Conservation (phyloP, 768 basidiomycete genomes). For the Auricularia sp. region DNA sequence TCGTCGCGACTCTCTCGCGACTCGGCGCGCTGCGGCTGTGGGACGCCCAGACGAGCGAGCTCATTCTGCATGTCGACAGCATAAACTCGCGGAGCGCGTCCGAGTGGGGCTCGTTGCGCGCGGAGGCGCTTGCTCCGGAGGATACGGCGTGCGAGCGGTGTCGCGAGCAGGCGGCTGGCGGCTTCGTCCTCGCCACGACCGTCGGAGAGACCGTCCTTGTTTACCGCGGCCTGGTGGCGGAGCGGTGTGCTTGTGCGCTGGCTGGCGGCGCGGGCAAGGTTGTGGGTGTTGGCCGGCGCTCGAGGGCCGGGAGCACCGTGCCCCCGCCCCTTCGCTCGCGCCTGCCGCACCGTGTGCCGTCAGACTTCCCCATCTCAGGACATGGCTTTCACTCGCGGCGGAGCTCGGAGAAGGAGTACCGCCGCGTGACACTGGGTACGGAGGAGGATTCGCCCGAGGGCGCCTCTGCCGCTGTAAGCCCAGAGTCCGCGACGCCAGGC, state of each 20-base stretch:
- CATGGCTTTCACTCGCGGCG: conserved; percentile 71
- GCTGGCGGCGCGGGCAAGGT: conserved; percentile 53
- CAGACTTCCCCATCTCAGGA: conserved; percentile 67
- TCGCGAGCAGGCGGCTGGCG: conserved; percentile 55
- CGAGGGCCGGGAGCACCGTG: conserved; percentile 53
- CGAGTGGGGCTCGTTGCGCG: conserved; percentile 36
- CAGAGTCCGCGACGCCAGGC: conserved; percentile 2
- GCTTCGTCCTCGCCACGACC: conserved; percentile 56
- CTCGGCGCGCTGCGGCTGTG: conserved; percentile 65
- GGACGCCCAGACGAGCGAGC: conserved; percentile 59
- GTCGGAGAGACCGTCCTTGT: conserved; percentile 54
- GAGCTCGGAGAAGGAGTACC: conserved; percentile 57
- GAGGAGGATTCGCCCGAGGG: conserved; percentile 34
- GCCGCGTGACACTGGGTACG: conserved; percentile 39
- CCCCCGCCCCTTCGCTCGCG: conserved; percentile 39
- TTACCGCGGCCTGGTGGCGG: conserved; percentile 50
- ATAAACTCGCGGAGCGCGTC: background rate
- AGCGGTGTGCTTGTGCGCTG: conserved; percentile 59
- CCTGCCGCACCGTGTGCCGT: conserved; percentile 26
- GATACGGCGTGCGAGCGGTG: conserved; percentile 52
- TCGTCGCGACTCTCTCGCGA: conserved; percentile 55
- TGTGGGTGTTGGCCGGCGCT: conserved; percentile 39
- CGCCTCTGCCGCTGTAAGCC: conserved; percentile 12
- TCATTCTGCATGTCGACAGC: conserved; percentile 53
- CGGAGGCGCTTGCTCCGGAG: conserved; percentile 44